These are phyloP conservation scores for Colletotrichum chlorophyti DNA, from an alignment of 2,329 filamentous ascomycete species.

Conservation along the genomic window DNA sequence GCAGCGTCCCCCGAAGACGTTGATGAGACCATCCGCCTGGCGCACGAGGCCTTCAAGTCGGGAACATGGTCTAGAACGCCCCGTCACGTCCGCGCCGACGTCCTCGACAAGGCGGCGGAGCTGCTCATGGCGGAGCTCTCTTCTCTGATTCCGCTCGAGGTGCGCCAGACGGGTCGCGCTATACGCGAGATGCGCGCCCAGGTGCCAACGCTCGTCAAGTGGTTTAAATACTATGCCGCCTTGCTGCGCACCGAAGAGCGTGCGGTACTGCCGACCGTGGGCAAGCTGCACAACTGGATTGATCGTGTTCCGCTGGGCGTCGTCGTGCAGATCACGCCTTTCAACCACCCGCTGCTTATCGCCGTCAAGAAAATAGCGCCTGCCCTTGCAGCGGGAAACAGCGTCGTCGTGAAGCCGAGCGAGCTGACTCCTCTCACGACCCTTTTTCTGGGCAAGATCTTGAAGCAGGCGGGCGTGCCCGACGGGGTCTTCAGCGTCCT, in stretches of 20 bases:
- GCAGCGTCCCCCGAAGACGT: constrained; percentile 54
- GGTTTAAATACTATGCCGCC: constrained; percentile 76
- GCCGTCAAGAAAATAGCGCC: constrained; percentile 67
- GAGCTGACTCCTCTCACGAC: constrained; percentile 68
- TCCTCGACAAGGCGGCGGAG: constrained; percentile 65
- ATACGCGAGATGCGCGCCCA: constrained; percentile 76
- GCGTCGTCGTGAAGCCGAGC: constrained; percentile 66
- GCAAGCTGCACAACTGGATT: constrained; percentile 64
- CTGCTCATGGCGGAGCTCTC: constrained; percentile 60
- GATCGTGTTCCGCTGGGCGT: constrained; percentile 64
- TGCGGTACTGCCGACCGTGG: constrained; percentile 68
- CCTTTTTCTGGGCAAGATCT: constrained; percentile 64
- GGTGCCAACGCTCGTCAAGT: constrained; percentile 68
- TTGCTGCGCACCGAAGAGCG: constrained; percentile 72
- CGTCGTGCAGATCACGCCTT: constrained; percentile 62
- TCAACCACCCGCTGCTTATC: constrained; percentile 65
- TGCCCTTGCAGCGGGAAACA: constrained; percentile 65
- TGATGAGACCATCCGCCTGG: constrained; percentile 45
- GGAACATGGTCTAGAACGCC: constrained; percentile 64
- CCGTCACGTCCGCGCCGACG: constrained; percentile 64
- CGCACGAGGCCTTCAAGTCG: constrained; percentile 53
- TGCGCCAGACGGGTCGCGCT: constrained; percentile 71
- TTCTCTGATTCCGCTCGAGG: constrained; percentile 67
- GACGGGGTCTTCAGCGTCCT: constrained; percentile 73
- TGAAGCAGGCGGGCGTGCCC: constrained; percentile 73